These are phyloP conservation scores for Capsicum chinense DNA, from an alignment of 257 asterid species.

Conservation along the genomic window DNA sequence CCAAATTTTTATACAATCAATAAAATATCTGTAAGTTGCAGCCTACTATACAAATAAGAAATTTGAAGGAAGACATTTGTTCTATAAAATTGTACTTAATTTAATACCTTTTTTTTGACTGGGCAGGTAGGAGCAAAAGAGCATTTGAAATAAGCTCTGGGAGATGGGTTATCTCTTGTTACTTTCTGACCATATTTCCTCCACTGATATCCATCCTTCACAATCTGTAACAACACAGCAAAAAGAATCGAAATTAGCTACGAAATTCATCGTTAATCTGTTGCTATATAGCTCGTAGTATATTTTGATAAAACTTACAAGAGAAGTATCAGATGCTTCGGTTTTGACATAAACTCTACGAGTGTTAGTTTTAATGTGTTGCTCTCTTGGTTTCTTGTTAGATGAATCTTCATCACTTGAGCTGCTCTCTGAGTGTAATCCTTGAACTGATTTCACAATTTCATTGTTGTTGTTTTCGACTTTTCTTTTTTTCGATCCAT, in stretches of 20 bases:
- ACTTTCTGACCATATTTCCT: slow-evolving; percentile 97
- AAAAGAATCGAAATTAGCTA: not conserved
- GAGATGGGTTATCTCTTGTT: slow-evolving; percentile 90
- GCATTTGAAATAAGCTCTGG: slow-evolving; percentile 96
- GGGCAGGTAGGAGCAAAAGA: slow-evolving; percentile 94
- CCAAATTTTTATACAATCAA: not conserved
- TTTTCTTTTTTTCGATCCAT: slow-evolving; percentile 65
- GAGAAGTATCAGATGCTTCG: slow-evolving; percentile 86
- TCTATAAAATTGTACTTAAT: not conserved
- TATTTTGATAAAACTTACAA: slow-evolving; percentile 53
- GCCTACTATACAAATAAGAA: not conserved
- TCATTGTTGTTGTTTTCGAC: slow-evolving; percentile 43
- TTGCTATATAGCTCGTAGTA: not conserved
- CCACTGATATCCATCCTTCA: slow-evolving; percentile 93
- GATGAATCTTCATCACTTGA: slow-evolving; percentile 78
- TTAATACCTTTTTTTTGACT: slow-evolving; percentile 82
- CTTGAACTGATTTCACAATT: slow-evolving; percentile 25
- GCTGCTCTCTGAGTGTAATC: slow-evolving; percentile 61
- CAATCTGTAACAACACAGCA: slow-evolving; percentile 52
- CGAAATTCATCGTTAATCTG: too few species aligned
- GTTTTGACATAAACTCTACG: slow-evolving; percentile 57
- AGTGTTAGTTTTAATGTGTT: slow-evolving; percentile 63
- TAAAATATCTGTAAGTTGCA: not conserved
- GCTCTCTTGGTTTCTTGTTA: slow-evolving; percentile 60
- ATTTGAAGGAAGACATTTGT: not conserved